phyloP scores from a whole-genome alignment of 345 rosid species.

The Populus tremula region DNA sequence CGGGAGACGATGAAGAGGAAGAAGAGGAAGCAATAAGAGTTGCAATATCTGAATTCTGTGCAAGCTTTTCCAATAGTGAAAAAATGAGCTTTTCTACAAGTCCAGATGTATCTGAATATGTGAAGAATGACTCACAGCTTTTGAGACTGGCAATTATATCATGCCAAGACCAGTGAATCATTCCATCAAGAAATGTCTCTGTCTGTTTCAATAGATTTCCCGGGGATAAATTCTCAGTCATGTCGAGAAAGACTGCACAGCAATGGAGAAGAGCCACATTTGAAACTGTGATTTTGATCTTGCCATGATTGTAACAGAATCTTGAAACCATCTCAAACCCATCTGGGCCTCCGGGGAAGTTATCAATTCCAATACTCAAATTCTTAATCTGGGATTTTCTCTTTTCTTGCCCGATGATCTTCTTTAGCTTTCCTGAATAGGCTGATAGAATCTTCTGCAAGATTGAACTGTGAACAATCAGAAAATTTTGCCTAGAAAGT shows the following conservation, averaged over 20 bases:
- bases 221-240: constrained; percentile 50
- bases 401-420: constrained; percentile 48
- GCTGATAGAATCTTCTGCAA: constrained; percentile 50
- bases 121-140: constrained; percentile 53
- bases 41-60: constrained; percentile 46
- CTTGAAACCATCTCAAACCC: constrained; percentile 68
- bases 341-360: constrained; percentile 63
- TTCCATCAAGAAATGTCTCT: constrained; percentile 51
- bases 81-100: constrained; percentile 50
- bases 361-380: constrained; percentile 34
- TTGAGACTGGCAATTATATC: constrained; percentile 52
- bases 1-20: constrained; percentile 58
- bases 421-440: constrained; percentile 56
- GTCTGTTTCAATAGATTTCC: constrained; percentile 59
- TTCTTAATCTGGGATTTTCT: constrained; percentile 42
- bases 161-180: constrained; percentile 62
- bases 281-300: constrained; percentile 43
- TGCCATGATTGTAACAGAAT: constrained; percentile 63
- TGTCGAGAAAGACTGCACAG: constrained; percentile 58
- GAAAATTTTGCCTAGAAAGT: not conserved
- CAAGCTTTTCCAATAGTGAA: constrained; percentile 53
- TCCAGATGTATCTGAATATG: constrained; percentile 53
- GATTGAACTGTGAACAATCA: not conserved
- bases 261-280: constrained; percentile 59
- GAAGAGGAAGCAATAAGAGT: constrained; percentile 34